Conservation (phyloP, 257 asterid species). For the Solanum tarijense region DNA sequence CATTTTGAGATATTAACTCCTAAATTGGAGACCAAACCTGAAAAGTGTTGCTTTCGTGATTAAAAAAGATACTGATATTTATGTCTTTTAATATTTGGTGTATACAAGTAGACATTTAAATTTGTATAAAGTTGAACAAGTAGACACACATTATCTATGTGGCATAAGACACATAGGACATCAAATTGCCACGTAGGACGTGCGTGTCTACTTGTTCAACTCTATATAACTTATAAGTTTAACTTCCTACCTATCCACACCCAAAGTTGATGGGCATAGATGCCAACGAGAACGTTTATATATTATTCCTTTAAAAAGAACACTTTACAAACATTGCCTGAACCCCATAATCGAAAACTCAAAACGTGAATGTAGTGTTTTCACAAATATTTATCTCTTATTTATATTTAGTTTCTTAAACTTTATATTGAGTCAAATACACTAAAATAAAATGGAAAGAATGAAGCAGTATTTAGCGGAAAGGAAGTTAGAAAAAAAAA, state of each 20-base stretch:
- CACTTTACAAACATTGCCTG: background rate
- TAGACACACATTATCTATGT: too few species aligned
- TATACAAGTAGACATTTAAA: too few species aligned
- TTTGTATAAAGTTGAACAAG: too few species aligned
- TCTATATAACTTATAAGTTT: too few species aligned
- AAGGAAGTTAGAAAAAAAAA: background rate
- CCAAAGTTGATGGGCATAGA: too few species aligned
- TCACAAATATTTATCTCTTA: background rate
- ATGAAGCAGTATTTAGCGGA: background rate
- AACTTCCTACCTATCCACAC: fast-evolving
- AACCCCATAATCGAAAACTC: background rate
- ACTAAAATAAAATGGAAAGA: background rate
- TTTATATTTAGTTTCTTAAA: background rate
- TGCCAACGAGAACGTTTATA: background rate
- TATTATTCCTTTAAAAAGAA: background rate
- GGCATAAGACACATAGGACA: too few species aligned
- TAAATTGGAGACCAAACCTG: background rate
- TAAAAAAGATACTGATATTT: too few species aligned
- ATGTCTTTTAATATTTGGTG: too few species aligned
- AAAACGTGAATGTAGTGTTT: background rate
- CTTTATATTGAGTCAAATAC: background rate
- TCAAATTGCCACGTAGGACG: too few species aligned
- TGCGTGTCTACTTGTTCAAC: too few species aligned
- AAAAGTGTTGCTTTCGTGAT: background rate
- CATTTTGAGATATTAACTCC: too few species aligned